These are phyloP conservation scores for Lathyrus tuberosus DNA, from an alignment of 306 rosid genomes.

Conservation along the genomic window DNA sequence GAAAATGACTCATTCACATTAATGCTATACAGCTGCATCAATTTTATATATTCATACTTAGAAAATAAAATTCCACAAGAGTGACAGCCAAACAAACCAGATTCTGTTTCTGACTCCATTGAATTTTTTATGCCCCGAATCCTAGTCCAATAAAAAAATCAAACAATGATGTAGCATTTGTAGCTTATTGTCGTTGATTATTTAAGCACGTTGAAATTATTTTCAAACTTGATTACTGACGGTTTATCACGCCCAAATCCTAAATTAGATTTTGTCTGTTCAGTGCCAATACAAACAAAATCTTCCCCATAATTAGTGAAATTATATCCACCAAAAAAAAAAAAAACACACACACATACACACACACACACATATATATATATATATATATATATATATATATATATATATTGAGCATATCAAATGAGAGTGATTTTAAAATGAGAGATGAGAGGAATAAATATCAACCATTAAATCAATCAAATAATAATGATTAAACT, in stretches of 20 bases:
- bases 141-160: conserved; percentile 20
- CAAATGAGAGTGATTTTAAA: no score
- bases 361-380: no score
- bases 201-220: conserved; percentile 37
- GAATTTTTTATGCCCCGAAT: conserved; percentile 38
- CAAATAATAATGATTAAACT: no score
- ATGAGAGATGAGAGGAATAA: no score
- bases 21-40: conserved; percentile 45
- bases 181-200: conserved; percentile 39
- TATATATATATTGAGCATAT: no score
- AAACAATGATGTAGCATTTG: conserved; percentile 35
- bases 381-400: no score
- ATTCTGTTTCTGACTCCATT: conserved; percentile 30
- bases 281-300: conserved; percentile 40
- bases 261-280: conserved; percentile 67
- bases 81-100: conserved; percentile 36
- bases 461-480: no score
- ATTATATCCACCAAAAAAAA: no score
- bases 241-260: conserved; percentile 79
- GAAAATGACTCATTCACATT: conserved; percentile 34
- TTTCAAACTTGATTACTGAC: conserved; percentile 56
- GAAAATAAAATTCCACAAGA: conserved; percentile 21
- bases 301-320: conserved; percentile 63
- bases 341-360: no score
- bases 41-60: conserved; percentile 28